Evolutionary conservation across 2,329 filamentous ascomycete species (phyloP), one percentile per base, ranked within the genome.

Genomic region (Talaromyces sp.): DNA sequence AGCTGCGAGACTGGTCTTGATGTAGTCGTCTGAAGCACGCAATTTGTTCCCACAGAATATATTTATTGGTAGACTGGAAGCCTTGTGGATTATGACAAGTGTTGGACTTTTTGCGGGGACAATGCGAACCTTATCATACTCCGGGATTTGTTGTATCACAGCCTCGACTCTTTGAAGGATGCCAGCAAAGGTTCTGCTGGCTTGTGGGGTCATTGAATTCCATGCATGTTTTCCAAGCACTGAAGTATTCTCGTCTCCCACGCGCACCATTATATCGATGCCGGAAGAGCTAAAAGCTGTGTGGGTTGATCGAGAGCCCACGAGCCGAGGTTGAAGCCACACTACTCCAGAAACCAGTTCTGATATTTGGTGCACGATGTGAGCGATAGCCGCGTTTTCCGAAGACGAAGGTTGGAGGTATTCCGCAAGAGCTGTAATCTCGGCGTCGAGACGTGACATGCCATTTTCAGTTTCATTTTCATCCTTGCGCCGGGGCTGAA

Each of bases 301-400:
- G 9, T 83, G 82, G 15, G 80, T 85, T 11, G 72, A 70, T 60
- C 81, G 75, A 9, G 84, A 86, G 19, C 85, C 85, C 62, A 84
- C 82, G 2, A 82, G 63, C 61, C 82, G 75, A 7, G 77, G 72
- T 10, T 68, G 59, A 44, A 69, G 64, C 13, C 71, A 69, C 3
- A 73, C 64, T 22, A 62, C 62, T 19, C 65, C 54, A 64, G 71
- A 65, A 54, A 78, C 57, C 51, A 69, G 55, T 60, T 65, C 58
- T 70, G 67, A 60, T 11, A 78, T 56, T 22, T 74, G 69, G 22
- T 59, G 54, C 6, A 68, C 62, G 3, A 77, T 63, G 8, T 61
- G 68, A 22, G 68, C 57, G 7, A 73, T 67, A 15, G 61, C 67
- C 17, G 69, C 64, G 22, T 70, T 65, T 70, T 87, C 84, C 13